A percentile compares a stretch with the other conserved stretches of the same genome.
phyloP scores from a whole-genome alignment of 345 rosid species.

The Trapa incisa region DNA sequence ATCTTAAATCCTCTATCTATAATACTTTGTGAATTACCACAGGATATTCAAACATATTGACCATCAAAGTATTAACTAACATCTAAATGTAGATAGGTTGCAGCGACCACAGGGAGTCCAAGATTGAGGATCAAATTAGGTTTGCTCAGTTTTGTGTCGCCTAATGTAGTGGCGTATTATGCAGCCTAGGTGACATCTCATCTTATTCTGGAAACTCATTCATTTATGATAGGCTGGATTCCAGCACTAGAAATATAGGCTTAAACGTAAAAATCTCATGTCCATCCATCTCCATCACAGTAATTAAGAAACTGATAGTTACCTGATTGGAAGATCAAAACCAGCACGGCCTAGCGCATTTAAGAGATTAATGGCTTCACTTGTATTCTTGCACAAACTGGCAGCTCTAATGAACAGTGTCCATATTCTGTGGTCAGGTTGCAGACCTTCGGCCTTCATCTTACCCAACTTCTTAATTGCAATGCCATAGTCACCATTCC shows the following conservation, averaged over 20 bases:
- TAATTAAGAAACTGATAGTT: conserved; percentile 7
- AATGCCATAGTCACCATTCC: conserved; percentile 46
- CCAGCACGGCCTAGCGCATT: conserved; percentile 57
- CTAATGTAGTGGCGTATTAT: background rate
- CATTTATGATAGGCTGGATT: too few species aligned
- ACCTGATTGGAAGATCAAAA: conserved; percentile 85
- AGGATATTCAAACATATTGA: background rate
- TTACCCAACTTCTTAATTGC: conserved; percentile 66
- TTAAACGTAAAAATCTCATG: background rate
- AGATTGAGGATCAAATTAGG: background rate
- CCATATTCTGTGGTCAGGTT: conserved; percentile 88
- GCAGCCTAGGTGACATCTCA: background rate
- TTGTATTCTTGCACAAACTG: conserved; percentile 41
- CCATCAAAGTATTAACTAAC: background rate
- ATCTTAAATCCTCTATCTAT: background rate
- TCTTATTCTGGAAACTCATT: background rate
- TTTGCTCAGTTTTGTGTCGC: background rate
- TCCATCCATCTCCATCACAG: background rate
- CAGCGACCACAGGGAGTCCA: background rate
- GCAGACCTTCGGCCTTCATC: conserved; percentile 67
- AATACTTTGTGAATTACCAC: too few species aligned
- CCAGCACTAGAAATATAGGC: background rate
- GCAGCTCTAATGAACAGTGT: conserved; percentile 90
- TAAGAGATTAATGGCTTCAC: conserved; percentile 51
- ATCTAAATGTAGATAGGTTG: background rate